Percentiles rank a stretch among this genome's conserved stretches.
Evolutionary conservation across 1,284 basidiomycete genomes (phyloP).

Genomic region (Chalciporus piperatoides): DNA sequence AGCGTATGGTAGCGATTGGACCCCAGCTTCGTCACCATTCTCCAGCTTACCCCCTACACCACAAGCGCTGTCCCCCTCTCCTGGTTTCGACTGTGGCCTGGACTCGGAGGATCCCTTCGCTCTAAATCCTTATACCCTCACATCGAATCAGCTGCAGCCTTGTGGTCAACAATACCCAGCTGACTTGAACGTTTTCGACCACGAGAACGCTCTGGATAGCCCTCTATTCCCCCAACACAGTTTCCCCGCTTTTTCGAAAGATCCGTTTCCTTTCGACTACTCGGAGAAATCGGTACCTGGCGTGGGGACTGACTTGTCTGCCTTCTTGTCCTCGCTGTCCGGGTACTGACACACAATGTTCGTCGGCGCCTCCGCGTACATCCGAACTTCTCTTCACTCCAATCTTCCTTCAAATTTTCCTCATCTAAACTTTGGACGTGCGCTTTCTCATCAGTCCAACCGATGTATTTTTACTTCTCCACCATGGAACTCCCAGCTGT

Average conservation of each 20-base stretch:
- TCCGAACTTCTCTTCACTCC: conserved; percentile 6
- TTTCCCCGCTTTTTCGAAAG: conserved; percentile 25
- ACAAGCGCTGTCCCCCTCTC: conserved; percentile 25
- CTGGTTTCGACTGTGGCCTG: conserved; percentile 22
- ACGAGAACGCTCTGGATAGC: conserved; percentile 11
- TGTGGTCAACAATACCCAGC: conserved; percentile 22
- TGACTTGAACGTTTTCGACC: conserved; percentile 21
- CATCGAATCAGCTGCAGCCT: conserved; percentile 23
- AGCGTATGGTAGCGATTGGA: conserved; percentile 27
- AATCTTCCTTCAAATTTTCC: conserved; percentile 2
- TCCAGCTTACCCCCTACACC: conserved; percentile 31
- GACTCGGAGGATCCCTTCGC: conserved; percentile 30
- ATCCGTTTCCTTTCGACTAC: conserved; percentile 23
- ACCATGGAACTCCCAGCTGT: conserved; percentile 24
- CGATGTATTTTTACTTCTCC: conserved; percentile 30
- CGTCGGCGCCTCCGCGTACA: conserved; percentile 6
- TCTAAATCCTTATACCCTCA: conserved; percentile 50
- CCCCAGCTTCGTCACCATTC: conserved; percentile 30
- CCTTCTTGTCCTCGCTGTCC: conserved; percentile 32
- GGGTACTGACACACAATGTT: conserved; percentile 23
- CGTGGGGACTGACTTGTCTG: conserved; percentile 28
- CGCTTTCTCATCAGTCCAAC: conserved; percentile 12
- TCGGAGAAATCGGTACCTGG: conserved; percentile 23
- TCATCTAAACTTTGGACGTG: conserved; percentile 10
- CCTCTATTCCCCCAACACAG: conserved; percentile 19